Base-by-base conservation (phyloP, 2,329 filamentous ascomycete species). In the Beauveria pseudobassiana region DNA sequence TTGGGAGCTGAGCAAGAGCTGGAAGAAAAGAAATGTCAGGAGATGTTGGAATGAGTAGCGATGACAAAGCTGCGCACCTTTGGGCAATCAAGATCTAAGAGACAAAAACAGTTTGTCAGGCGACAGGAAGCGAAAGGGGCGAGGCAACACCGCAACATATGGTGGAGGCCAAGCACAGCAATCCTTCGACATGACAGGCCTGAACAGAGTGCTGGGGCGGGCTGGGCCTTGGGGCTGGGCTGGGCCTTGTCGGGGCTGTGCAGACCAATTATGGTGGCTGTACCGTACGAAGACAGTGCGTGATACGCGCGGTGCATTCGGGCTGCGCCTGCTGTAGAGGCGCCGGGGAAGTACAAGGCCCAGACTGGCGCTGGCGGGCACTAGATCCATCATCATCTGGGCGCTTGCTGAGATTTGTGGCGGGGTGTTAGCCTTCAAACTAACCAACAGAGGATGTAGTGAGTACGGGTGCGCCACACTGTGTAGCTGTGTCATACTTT, bases 91-190 rank as follows among this genome's bases (percentile, higher is more conserved):
- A 46, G 40, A 38, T 8, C 26, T 42, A n/a, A 40, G 12, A 26
- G 9, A 28, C 38, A 38, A 60, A 38, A 60, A 53, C 24, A 22
- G 40, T 22, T 40, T 43, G 12, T 60, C 40, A 38, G n/a, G 46
- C 46, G 57, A 60, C 16, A 28, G 30, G n/a, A 40, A 5, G 30
- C 55, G 30, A 58, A 60, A 53, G 57, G 57, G 57, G 57, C 24
- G 48, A 52, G 46, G 56, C 56, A 50, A 52, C 12, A 34, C 30
- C 30, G 12, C 34, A 12, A 45, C 24, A 24, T n/a, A 22, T 26
- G 52, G 54, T 60, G 57, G 49, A 60, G 57, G 57, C 49, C 42
- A 53, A 60, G 40, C 48, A 53, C 38, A 51, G 24, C 57, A 60
- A 60, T 42, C 22, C 22, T 28, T 24, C 42, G 46, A 40, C 56